A percentile compares a stretch with the other conserved stretches of the same genome.
Conservation (phyloP, 768 basidiomycete genomes). For the Gautieria morchelliformis region DNA sequence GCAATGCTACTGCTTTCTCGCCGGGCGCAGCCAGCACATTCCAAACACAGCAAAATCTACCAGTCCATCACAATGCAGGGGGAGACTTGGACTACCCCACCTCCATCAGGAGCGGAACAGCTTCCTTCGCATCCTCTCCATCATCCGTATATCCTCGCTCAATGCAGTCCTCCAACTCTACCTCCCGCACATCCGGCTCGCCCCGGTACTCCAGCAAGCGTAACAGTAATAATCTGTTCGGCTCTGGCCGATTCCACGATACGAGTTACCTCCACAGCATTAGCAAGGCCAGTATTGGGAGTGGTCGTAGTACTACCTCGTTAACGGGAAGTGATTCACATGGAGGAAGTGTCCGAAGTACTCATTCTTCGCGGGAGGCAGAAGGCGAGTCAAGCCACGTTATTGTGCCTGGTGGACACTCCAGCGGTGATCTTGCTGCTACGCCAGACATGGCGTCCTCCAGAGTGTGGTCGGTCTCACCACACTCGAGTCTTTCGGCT, state of each 20-base stretch:
- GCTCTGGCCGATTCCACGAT: conserved; percentile 71
- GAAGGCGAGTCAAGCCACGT: not conserved
- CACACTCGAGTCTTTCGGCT: not conserved
- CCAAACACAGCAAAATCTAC: not conserved
- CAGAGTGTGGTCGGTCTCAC: not conserved
- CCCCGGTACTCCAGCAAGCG: conserved; percentile 45
- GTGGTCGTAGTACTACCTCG: conserved; percentile 20
- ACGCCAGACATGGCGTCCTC: not conserved
- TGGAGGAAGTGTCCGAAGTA: conserved; percentile 6
- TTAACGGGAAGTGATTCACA: conserved; percentile 7
- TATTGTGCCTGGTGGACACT: not conserved
- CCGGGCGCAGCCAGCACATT: not conserved
- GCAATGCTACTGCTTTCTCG: not conserved
- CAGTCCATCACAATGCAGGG: not conserved
- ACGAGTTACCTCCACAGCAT: conserved; percentile 58
- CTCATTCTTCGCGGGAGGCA: not conserved
- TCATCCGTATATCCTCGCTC: conserved; percentile 19
- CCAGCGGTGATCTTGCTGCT: not conserved
- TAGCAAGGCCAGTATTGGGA: conserved; percentile 30
- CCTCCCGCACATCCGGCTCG: conserved; percentile 5
- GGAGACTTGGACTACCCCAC: conserved; percentile 1
- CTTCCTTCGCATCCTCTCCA: conserved; percentile 24
- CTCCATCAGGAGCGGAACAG: not conserved
- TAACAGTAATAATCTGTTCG: conserved; percentile 81
- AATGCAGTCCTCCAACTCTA: conserved; percentile 25